Evolutionary conservation across 805 yeast species (phyloP).

Genomic region (Candida wancherniae): DNA sequence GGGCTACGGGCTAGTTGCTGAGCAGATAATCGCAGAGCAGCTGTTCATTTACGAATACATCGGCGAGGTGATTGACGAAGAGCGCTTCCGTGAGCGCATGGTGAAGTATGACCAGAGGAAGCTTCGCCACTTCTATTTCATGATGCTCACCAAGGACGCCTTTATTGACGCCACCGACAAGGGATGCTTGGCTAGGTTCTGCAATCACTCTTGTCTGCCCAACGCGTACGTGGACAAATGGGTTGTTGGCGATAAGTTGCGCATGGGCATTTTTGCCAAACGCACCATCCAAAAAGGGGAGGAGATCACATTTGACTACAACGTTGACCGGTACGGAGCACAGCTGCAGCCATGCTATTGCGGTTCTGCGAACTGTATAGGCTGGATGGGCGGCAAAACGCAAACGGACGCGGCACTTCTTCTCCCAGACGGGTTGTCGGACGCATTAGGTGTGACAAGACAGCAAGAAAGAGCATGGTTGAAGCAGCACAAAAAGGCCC

Average conservation of each 20-base stretch:
- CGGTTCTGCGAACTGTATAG: constrained; percentile 88
- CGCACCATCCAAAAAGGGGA: constrained; percentile 70
- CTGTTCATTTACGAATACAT: constrained; percentile 86
- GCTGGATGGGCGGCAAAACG: constrained; percentile 93
- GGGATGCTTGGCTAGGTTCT: constrained; percentile 87
- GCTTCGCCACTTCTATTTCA: constrained; percentile 82
- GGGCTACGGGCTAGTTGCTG: constrained; percentile 87
- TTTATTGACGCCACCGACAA: constrained; percentile 90
- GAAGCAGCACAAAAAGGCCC: constrained; percentile 49
- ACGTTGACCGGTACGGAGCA: constrained; percentile 95
- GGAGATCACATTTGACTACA: constrained; percentile 88
- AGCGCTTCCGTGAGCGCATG: constrained; percentile 69
- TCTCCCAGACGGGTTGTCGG: constrained; percentile 77
- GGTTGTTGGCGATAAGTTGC: constrained; percentile 86
- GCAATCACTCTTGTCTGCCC: constrained; percentile 93
- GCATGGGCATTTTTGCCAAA: constrained; percentile 94
- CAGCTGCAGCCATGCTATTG: constrained; percentile 92
- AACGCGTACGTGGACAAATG: constrained; percentile 95
- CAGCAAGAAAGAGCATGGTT: constrained; percentile 70
- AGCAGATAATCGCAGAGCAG: constrained; percentile 49
- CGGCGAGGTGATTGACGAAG: constrained; percentile 89
- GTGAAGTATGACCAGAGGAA: constrained; percentile 63
- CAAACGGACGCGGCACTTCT: constrained; percentile 88
- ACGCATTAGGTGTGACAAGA: constrained; percentile 74
- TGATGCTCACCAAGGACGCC: constrained; percentile 91